phyloP scores from a whole-genome alignment of 495 filamentous ascomycete species.

The Penicillium egyptiacum region DNA sequence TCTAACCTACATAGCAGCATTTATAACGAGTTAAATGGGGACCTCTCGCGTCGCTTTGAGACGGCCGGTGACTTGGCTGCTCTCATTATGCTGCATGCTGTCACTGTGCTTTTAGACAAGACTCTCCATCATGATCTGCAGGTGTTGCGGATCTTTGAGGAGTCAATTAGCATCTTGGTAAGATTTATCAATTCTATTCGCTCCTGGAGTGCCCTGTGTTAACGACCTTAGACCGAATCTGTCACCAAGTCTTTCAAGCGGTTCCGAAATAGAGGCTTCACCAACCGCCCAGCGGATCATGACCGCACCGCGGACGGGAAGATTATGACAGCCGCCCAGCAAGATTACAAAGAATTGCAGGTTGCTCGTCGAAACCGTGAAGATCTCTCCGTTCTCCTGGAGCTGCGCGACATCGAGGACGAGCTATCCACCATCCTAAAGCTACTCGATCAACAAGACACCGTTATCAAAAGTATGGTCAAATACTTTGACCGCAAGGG shows the following conservation, averaged over 20 bases:
- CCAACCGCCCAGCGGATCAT: constrained; percentile 49
- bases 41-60: constrained; percentile 62
- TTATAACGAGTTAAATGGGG: constrained; percentile 68
- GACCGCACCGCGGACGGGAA: constrained; percentile 49
- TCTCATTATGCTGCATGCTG: constrained; percentile 60
- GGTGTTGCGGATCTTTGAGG: constrained; percentile 66
- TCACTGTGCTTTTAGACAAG: constrained; percentile 60
- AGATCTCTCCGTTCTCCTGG: constrained; percentile 63
- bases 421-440: constrained; percentile 59
- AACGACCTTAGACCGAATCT: constrained; percentile 52
- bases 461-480: constrained; percentile 50
- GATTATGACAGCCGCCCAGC: constrained; percentile 36
- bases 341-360: constrained; percentile 52
- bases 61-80: constrained; percentile 63
- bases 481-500: constrained; percentile 38
- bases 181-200: neutral
- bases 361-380: constrained; percentile 57
- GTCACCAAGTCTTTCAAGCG: constrained; percentile 63
- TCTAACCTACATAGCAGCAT: constrained; percentile 64
- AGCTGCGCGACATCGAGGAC: constrained; percentile 66
- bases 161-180: constrained; percentile 64
- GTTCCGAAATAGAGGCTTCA: constrained; percentile 54
- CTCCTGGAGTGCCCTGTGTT: neutral
- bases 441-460: constrained; percentile 58
- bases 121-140: constrained; percentile 61